A percentile compares a stretch with the other conserved stretches of the same genome.
Evolutionary conservation across 2,329 filamentous ascomycete species (phyloP).

Genomic region (Trichoderma afroharzianum): DNA sequence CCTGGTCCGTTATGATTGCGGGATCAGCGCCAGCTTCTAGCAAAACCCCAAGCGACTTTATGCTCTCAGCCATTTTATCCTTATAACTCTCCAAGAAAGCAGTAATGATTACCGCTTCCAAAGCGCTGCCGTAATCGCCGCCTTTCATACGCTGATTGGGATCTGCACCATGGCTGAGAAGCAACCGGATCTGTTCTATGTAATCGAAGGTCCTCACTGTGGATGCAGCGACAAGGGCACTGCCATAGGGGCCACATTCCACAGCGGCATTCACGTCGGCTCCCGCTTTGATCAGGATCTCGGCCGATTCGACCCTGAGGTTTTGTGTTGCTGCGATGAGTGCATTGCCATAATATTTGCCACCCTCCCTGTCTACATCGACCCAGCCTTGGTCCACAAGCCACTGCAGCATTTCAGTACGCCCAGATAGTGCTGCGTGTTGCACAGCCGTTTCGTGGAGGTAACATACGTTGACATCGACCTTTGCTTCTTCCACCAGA

Average conservation of each 20-base stretch:
- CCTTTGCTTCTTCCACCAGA: not conserved
- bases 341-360: not conserved
- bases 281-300: not conserved
- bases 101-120: not conserved
- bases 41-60: not conserved
- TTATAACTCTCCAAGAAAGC: not conserved
- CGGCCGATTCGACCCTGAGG: not conserved
- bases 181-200: not conserved
- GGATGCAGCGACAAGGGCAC: not conserved
- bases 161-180: constrained; percentile 1
- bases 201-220: fast-evolving
- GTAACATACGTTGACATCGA: not conserved
- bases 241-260: not conserved
- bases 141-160: not conserved
- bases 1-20: not conserved
- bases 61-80: no score
- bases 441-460: fast-evolving
- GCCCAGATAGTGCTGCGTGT: fast-evolving
- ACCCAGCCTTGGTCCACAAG: not conserved
- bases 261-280: not conserved
- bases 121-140: not conserved
- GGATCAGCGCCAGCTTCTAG: constrained; percentile 10
- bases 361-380: not conserved
- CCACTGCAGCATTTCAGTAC: not conserved
- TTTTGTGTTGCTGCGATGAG: not conserved